Base-by-base conservation (phyloP, 495 filamentous ascomycete genomes). In the Friedmanniomyces endolithicus region DNA sequence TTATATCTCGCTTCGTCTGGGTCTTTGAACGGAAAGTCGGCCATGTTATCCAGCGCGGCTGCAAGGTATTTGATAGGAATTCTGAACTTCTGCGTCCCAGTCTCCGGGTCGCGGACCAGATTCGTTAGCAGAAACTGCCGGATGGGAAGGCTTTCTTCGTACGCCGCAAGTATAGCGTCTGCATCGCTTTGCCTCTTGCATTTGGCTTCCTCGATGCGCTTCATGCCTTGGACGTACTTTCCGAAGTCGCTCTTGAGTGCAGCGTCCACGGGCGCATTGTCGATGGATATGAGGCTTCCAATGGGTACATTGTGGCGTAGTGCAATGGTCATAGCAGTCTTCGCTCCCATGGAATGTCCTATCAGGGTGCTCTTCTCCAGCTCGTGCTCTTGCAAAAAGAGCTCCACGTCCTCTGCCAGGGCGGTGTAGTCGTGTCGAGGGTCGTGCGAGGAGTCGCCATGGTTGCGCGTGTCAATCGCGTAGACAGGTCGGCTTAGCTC, bases 291-390 rank as follows among this genome's bases (percentile, higher is more conserved):
- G 24, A 98, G 64, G 60, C 79, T 78, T 1, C 74, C 74, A 34
- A 95, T 73, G 0, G 82, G 71, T 12, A 77, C 67, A 0, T 87
- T 86, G 0, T 76, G 70, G 25, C 75, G 73, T 16, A 98, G 78
- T 29, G 88, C 85, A 33, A 97, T 75, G 0, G 86, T 76, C 90
- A 97, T 95, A 50, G 87, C 90, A 2, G 84, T 81, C 75, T 98
- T 98, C 35, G 92, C 92, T 49, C 94, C 94, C 90, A 98, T 98
- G 0, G 90, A 95, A 71, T 98, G 92, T 0, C 92, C 92, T 62
- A 98, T 89, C 6, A 98, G 70, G 0, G 86, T 86, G 1, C 80
- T 72, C 25, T 84, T 72, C 34, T 76, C 72, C 29, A 97, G 74
- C 1, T 75, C 75, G 68, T 94, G 85, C 50, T 86, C 68, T 0